phyloP scores from a whole-genome alignment of 2,329 filamentous ascomycete genomes.

The Colletotrichum graminicola region DNA sequence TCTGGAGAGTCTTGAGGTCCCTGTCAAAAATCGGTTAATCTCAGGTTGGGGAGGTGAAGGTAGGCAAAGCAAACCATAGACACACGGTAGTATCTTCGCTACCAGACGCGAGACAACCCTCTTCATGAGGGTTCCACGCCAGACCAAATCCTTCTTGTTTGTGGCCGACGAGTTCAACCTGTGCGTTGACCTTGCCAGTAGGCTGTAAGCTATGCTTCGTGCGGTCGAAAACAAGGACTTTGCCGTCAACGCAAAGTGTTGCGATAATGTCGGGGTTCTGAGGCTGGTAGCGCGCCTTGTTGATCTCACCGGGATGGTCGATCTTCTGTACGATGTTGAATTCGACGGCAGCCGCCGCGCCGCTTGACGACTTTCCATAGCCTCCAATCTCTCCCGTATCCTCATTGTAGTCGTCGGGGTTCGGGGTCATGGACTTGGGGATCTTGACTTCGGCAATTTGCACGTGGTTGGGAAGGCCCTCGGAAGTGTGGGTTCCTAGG shows the following conservation, averaged over 20 bases:
- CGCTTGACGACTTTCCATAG: constrained; percentile 75
- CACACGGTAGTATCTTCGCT: constrained; percentile 93
- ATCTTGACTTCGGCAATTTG: constrained; percentile 96
- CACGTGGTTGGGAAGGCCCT: constrained; percentile 87
- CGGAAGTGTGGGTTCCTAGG: constrained; percentile 94
- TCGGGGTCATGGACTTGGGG: constrained; percentile 80
- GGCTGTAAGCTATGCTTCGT: constrained; percentile 91
- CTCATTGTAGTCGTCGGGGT: constrained; percentile 89
- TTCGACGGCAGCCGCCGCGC: constrained; percentile 78
- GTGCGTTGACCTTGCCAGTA: constrained; percentile 79
- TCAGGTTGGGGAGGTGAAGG: constrained; percentile 11
- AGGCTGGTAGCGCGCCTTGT: constrained; percentile 97
- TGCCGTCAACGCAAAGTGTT: constrained; percentile 88
- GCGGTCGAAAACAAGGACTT: constrained; percentile 93
- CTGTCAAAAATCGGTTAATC: constrained; percentile 55
- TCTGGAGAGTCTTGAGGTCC: constrained; percentile 83
- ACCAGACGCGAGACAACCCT: constrained; percentile 87
- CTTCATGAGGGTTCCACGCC: constrained; percentile 88
- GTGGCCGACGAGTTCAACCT: constrained; percentile 89
- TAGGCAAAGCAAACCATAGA: constrained; percentile 75
- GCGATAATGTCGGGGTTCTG: constrained; percentile 98
- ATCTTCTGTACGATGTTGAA: constrained; percentile 97
- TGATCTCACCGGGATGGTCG: constrained; percentile 95
- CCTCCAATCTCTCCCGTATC: constrained; percentile 93
- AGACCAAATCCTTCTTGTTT: constrained; percentile 91